phyloP scores from a whole-genome alignment of 2,329 filamentous ascomycete genomes.

The Incumbomyces delicatus region DNA sequence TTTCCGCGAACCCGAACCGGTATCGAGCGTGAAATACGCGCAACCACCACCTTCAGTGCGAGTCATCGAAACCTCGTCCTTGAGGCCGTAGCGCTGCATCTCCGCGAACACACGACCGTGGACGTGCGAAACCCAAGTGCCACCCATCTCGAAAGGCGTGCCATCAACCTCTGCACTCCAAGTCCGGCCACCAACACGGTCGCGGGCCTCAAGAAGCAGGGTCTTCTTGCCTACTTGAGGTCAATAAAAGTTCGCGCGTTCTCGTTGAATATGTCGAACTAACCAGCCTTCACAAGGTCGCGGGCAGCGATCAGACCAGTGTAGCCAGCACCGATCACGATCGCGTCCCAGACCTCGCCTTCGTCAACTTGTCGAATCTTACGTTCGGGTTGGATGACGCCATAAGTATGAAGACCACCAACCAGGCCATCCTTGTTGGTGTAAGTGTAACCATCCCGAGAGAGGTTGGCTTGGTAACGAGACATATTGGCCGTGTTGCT shows the following conservation, averaged over 20 bases:
- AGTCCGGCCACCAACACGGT: slow-evolving; percentile 40
- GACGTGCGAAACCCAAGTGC: slow-evolving; percentile 41
- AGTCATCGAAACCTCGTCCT: slow-evolving; percentile 29
- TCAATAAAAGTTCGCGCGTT: not conserved
- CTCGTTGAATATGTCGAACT: not conserved
- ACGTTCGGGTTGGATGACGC: too few species aligned
- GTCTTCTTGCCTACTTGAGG: slow-evolving; percentile 26
- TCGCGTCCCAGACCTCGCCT: slow-evolving; percentile 23
- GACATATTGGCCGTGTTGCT: too few species aligned
- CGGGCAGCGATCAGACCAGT: slow-evolving; percentile 24
- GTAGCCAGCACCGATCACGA: slow-evolving; percentile 74
- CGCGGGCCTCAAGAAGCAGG: slow-evolving; percentile 38
- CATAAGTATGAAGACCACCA: too few species aligned
- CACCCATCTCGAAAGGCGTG: slow-evolving; percentile 40
- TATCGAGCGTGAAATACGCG: slow-evolving; percentile 33
- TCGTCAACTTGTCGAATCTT: too few species aligned
- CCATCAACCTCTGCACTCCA: slow-evolving; percentile 37
- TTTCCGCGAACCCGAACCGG: not conserved
- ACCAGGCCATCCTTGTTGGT: too few species aligned
- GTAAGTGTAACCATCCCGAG: too few species aligned
- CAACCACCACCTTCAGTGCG: slow-evolving; percentile 34
- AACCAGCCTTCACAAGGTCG: slow-evolving; percentile 21
- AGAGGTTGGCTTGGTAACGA: too few species aligned
- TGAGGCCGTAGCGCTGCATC: slow-evolving; percentile 37
- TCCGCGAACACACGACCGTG: slow-evolving; percentile 37